These are phyloP conservation scores for Paramecium bursaria DNA, from an alignment of 73 alveolate genomes.

Conservation along the genomic window DNA sequence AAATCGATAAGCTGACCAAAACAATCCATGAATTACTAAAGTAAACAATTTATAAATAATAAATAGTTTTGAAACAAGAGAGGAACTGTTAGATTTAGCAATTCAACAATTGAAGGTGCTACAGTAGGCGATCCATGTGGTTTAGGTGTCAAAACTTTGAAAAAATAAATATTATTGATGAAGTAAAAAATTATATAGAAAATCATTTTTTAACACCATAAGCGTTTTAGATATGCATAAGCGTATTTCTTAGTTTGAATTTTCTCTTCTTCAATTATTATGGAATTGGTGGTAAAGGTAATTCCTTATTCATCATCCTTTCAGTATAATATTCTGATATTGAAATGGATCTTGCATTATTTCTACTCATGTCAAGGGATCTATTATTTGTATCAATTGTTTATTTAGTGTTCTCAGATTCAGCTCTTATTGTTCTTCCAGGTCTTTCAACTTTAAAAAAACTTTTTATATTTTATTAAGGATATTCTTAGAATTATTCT, in stretches of 20 bases:
- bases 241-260: neutral
- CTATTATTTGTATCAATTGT: too few relatives aligned
- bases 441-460: too few relatives aligned
- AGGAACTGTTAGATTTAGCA: constrained; percentile 41
- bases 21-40: constrained; percentile 35
- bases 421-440: too few relatives aligned
- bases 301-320: neutral
- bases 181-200: too few relatives aligned
- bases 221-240: constrained; percentile 14
- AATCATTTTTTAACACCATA: constrained; percentile 34
- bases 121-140: constrained; percentile 11
- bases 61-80: constrained; percentile 36
- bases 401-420: too few relatives aligned
- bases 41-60: constrained; percentile 19
- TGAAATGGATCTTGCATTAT: constrained; percentile 13
- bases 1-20: constrained; percentile 43
- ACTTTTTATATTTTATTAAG: too few relatives aligned
- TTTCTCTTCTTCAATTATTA: constrained; percentile 23
- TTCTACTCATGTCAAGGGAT: too few relatives aligned
- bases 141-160: neutral
- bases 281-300: constrained; percentile 25
- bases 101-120: constrained; percentile 12
- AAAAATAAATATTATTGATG: too few relatives aligned
- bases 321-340: constrained; percentile 37
- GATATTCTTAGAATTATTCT: too few relatives aligned